Conservation (phyloP, 345 rosid species). For the Moringa oleifera region DNA sequence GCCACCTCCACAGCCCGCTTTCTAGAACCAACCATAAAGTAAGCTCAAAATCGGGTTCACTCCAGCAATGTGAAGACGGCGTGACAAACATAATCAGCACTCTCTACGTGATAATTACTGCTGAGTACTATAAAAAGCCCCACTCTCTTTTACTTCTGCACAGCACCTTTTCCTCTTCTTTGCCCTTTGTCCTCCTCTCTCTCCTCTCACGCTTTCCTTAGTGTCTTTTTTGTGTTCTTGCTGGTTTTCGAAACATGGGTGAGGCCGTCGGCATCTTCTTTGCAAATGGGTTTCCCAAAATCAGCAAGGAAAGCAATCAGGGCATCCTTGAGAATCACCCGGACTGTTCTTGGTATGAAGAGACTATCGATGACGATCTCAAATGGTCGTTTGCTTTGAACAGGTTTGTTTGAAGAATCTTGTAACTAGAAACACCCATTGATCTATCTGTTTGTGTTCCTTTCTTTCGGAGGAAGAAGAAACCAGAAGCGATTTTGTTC, state of each 20-base stretch:
- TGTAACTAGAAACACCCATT: too few species aligned
- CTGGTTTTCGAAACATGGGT: constrained; percentile 40
- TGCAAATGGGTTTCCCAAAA: constrained; percentile 44
- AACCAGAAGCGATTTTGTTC: too few species aligned
- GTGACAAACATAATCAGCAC: too few species aligned
- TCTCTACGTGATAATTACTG: too few species aligned
- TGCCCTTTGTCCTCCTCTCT: neutral
- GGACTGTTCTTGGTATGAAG: constrained; percentile 72
- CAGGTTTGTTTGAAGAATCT: constrained; percentile 64
- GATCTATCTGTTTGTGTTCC: too few species aligned
- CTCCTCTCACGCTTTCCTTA: neutral
- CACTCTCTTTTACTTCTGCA: too few species aligned
- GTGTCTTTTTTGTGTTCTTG: neutral
- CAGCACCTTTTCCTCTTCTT: too few species aligned
- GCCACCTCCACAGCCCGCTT: neutral
- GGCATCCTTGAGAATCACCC: constrained; percentile 21
- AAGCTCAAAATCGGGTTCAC: too few species aligned
- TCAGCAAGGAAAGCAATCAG: constrained; percentile 36
- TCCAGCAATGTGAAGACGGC: too few species aligned
- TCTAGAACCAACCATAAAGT: too few species aligned
- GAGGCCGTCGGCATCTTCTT: constrained; percentile 59
- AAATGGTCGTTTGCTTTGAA: constrained; percentile 92
- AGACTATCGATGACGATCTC: constrained; percentile 76
- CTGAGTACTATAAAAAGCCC: too few species aligned
- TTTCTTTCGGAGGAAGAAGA: too few species aligned